A percentile compares a stretch with the other conserved stretches of the same genome.
Conservation (phyloP, 2,329 filamentous ascomycete genomes). For the Ophiocordyceps polyrhachis-furcata region DNA sequence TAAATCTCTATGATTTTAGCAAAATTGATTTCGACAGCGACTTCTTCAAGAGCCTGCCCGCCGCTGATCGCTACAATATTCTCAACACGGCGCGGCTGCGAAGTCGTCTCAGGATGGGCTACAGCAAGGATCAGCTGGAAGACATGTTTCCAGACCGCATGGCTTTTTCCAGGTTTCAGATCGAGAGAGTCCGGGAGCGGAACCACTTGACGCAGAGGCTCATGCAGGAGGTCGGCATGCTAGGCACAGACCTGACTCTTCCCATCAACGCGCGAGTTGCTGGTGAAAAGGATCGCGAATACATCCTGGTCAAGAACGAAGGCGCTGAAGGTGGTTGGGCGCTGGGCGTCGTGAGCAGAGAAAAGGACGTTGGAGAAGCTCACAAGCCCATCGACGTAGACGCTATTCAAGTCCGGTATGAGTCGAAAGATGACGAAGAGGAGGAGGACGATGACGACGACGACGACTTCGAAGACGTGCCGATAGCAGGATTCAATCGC, state of each 20-base stretch:
- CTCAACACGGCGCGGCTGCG: slow-evolving; percentile 80
- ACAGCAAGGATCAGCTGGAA: slow-evolving; percentile 90
- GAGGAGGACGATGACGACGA: slow-evolving; percentile 51
- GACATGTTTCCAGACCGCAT: slow-evolving; percentile 95
- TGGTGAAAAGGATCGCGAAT: slow-evolving; percentile 78
- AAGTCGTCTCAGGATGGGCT: slow-evolving; percentile 81
- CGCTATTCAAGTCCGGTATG: slow-evolving; percentile 36
- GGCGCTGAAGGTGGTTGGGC: slow-evolving; percentile 93
- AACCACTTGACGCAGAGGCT: slow-evolving; percentile 88
- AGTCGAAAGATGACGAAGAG: slow-evolving; percentile 41
- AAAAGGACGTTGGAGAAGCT: slow-evolving; percentile 58
- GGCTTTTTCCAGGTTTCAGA: slow-evolving; percentile 93
- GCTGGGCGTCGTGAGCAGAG: slow-evolving; percentile 75
- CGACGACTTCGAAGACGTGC: slow-evolving; percentile 74
- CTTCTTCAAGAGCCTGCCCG: slow-evolving; percentile 82
- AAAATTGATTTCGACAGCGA: slow-evolving; percentile 96
- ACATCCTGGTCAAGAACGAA: slow-evolving; percentile 90
- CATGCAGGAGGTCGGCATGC: slow-evolving; percentile 90
- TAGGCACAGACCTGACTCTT: slow-evolving; percentile 52
- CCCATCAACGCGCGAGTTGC: slow-evolving; percentile 49
- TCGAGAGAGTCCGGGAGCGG: slow-evolving; percentile 78
- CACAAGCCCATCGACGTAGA: slow-evolving; percentile 92
- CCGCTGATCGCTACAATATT: slow-evolving; percentile 90
- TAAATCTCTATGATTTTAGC: slow-evolving; percentile 85
- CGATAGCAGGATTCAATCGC: slow-evolving; percentile 75